A percentile compares a stretch with the other conserved stretches of the same genome.
Evolutionary conservation across 306 rosid species (phyloP).

Genomic region (Prunus kanzakura): DNA sequence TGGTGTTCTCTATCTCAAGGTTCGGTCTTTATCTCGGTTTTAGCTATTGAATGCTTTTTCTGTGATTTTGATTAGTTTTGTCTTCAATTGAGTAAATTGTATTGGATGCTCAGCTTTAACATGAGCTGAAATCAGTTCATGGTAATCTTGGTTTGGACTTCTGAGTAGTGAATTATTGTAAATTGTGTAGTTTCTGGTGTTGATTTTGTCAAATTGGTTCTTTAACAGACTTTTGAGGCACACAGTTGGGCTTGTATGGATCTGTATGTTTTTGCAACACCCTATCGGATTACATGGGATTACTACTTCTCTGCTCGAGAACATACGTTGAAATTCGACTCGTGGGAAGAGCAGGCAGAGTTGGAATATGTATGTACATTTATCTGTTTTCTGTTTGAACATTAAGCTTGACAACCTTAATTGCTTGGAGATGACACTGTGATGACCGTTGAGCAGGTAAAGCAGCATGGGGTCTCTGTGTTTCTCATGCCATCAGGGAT

Average conservation of each 20-base stretch:
- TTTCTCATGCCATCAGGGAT: slow-evolving; percentile 99
- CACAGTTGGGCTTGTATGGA: slow-evolving; percentile 99
- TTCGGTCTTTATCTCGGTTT: slow-evolving; percentile 12
- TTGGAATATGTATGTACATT: slow-evolving; percentile 78
- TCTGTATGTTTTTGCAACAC: slow-evolving; percentile 92
- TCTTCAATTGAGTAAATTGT: neutral
- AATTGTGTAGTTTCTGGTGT: neutral
- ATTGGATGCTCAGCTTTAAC: neutral
- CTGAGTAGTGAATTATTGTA: neutral
- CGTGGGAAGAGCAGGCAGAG: slow-evolving; percentile 98
- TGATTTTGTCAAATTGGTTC: neutral
- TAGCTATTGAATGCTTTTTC: neutral
- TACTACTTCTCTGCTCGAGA: slow-evolving; percentile 84
- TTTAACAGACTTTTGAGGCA: slow-evolving; percentile 74
- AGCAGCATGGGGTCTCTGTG: slow-evolving; percentile 91
- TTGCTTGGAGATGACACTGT: slow-evolving; percentile 23
- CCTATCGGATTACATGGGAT: slow-evolving; percentile 95
- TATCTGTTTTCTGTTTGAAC: slow-evolving; percentile 19
- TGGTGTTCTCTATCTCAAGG: slow-evolving; percentile 83
- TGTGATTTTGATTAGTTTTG: neutral
- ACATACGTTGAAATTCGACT: slow-evolving; percentile 71
- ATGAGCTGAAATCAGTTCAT: neutral
- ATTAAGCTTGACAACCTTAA: neutral
- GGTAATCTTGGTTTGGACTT: neutral
- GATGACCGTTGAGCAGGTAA: slow-evolving; percentile 59